A percentile compares a stretch with the other conserved stretches of the same genome.
These are phyloP conservation scores for Colletotrichum sp. DNA, from an alignment of 2,329 filamentous ascomycete species.

Conservation along the genomic window DNA sequence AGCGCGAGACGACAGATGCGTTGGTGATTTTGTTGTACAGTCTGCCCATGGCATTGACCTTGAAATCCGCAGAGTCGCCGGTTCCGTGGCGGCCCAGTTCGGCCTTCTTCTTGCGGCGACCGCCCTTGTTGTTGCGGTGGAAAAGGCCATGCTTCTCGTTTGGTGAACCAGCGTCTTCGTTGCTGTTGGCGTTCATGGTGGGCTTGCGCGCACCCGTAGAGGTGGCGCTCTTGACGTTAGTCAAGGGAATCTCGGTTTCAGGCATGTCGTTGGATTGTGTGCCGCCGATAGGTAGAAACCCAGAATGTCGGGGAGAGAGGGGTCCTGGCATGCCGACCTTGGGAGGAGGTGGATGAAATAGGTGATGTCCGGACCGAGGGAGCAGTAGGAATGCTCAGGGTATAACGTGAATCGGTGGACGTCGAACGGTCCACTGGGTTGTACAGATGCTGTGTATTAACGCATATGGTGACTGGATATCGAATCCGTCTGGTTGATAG, in stretches of 20 bases:
- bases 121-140: slow-evolving; percentile 47
- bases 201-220: slow-evolving; percentile 58
- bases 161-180: slow-evolving; percentile 32
- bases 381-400: not conserved
- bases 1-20: slow-evolving; percentile 69
- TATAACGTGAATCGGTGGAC: not conserved
- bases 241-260: slow-evolving; percentile 58
- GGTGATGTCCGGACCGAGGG: not conserved
- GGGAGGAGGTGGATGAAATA: not conserved
- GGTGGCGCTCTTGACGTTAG: slow-evolving; percentile 59
- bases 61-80: slow-evolving; percentile 54
- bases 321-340: slow-evolving; percentile 28
- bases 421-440: not conserved
- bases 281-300: slow-evolving; percentile 49
- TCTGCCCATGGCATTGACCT: slow-evolving; percentile 69
- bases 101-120: slow-evolving; percentile 56
- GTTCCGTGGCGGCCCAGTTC: slow-evolving; percentile 48
- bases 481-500: slow-evolving; percentile 11
- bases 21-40: slow-evolving; percentile 69
- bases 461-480: slow-evolving; percentile 10
- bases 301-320: slow-evolving; percentile 42
- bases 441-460: slow-evolving; percentile 3
- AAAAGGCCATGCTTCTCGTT: slow-evolving; percentile 54
- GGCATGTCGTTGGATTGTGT: slow-evolving; percentile 34
- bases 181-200: slow-evolving; percentile 40